Percentiles rank a stretch among this genome's conserved stretches.
phyloP scores from a whole-genome alignment of 2,329 filamentous ascomycete genomes.

The Botrytis squamosa region DNA sequence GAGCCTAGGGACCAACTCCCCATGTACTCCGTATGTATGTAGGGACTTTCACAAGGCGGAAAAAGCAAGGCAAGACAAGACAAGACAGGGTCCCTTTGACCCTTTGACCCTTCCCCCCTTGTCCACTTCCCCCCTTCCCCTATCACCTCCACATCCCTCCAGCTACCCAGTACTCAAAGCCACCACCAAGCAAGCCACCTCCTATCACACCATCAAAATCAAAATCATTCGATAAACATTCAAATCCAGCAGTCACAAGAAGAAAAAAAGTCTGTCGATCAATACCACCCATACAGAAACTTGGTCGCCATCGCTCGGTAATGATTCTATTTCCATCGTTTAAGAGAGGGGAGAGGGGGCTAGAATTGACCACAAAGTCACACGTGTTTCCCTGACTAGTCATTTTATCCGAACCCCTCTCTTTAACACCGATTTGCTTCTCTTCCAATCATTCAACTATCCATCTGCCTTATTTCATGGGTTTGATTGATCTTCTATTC shows the following conservation, averaged over 20 bases:
- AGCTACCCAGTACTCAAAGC: background rate
- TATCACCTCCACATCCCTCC: too few relatives aligned
- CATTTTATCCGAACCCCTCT: background rate
- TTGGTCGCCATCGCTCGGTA: background rate
- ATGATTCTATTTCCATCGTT: background rate
- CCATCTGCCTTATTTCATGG: background rate
- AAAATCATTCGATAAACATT: background rate
- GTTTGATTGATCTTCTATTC: background rate
- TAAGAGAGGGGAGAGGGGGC: background rate
- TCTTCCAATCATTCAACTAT: constrained; percentile 2
- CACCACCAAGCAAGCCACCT: background rate
- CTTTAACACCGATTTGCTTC: background rate
- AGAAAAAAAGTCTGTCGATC: background rate
- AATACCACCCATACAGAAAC: background rate
- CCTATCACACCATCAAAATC: too few relatives aligned
- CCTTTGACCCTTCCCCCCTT: too few relatives aligned
- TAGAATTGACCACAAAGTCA: background rate
- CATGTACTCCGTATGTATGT: background rate
- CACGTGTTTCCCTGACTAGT: background rate
- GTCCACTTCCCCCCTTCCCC: background rate
- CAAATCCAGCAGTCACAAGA: background rate
- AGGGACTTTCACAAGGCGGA: background rate
- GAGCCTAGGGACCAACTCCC: too few relatives aligned
- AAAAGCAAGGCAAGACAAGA: background rate
- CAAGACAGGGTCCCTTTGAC: background rate